phyloP scores from a whole-genome alignment of 78 protist genomes.

The Dictyostelium purpureum region DNA sequence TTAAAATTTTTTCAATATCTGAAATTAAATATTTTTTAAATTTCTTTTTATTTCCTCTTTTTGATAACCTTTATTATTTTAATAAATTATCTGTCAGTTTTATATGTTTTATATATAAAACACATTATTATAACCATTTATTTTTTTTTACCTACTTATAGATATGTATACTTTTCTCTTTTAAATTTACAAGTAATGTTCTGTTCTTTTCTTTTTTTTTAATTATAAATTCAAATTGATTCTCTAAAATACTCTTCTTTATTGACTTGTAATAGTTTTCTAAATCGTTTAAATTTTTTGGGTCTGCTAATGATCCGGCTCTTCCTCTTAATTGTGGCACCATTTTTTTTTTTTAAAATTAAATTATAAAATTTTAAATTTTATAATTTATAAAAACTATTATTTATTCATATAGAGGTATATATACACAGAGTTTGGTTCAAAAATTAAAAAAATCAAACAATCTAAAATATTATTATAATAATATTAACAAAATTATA shows the following conservation, averaged over 20 bases:
- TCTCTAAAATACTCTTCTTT: slow-evolving; percentile 44
- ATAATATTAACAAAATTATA: too few species aligned
- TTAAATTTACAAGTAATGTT: slow-evolving; percentile 8
- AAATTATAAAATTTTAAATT: too few species aligned
- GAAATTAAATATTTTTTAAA: not conserved
- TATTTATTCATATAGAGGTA: too few species aligned
- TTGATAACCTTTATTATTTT: slow-evolving; percentile 4
- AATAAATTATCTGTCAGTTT: too few species aligned
- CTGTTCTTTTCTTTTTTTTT: slow-evolving; percentile 43
- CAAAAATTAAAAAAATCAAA: too few species aligned
- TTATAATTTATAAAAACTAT: too few species aligned
- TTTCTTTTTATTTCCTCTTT: slow-evolving; percentile 33
- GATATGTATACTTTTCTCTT: slow-evolving; percentile 8
- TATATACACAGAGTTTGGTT: too few species aligned
- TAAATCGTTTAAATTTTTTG: not conserved
- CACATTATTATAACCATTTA: not conserved
- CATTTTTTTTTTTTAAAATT: too few species aligned
- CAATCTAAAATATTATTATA: too few species aligned
- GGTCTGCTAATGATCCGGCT: slow-evolving; percentile 4
- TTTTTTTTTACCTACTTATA: slow-evolving; percentile 10
- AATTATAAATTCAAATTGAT: slow-evolving; percentile 42
- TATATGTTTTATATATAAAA: not conserved
- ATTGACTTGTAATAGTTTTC: slow-evolving; percentile 60
- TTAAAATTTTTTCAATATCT: slow-evolving; percentile 7
- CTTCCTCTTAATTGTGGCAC: slow-evolving; percentile 33